phyloP scores from a whole-genome alignment of 495 filamentous ascomycete species.

The Penicillium fimorum region DNA sequence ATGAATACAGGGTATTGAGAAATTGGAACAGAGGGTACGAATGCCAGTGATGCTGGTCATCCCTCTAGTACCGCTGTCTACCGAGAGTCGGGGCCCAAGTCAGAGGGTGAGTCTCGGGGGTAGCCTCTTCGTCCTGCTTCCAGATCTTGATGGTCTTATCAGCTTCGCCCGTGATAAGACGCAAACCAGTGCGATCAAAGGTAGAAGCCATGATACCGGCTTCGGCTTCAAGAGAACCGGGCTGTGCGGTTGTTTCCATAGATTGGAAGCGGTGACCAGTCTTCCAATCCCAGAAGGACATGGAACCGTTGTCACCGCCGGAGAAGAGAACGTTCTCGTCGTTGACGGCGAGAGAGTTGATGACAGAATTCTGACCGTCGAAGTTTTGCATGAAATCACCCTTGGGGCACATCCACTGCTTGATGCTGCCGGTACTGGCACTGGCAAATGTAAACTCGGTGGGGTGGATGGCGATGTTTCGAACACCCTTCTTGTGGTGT shows the following conservation, averaged over 20 bases:
- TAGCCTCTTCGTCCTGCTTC: slow-evolving; percentile 87
- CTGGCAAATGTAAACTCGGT: slow-evolving; percentile 95
- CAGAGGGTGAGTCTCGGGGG: slow-evolving; percentile 85
- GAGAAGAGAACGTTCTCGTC: slow-evolving; percentile 94
- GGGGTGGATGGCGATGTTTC: slow-evolving; percentile 81
- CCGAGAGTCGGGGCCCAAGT: slow-evolving; percentile 89
- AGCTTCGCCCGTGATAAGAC: slow-evolving; percentile 89
- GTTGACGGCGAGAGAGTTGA: slow-evolving; percentile 92
- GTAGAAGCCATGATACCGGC: slow-evolving; percentile 89
- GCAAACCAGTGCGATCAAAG: slow-evolving; percentile 83
- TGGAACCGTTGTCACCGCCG: slow-evolving; percentile 92
- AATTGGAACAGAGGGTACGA: slow-evolving; percentile 13
- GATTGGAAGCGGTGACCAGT: slow-evolving; percentile 87
- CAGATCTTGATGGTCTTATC: slow-evolving; percentile 99
- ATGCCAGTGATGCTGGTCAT: slow-evolving; percentile 1
- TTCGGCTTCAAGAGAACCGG: slow-evolving; percentile 91
- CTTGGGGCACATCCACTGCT: slow-evolving; percentile 99
- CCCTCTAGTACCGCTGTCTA: slow-evolving; percentile 59
- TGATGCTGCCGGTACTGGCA: slow-evolving; percentile 89
- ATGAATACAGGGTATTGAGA: slow-evolving; percentile 24
- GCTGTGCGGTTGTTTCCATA: slow-evolving; percentile 87
- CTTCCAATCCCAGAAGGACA: slow-evolving; percentile 99
- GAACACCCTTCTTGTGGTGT: slow-evolving; percentile 97
- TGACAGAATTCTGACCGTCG: slow-evolving; percentile 92
- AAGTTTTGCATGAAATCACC: slow-evolving; percentile 99